Evolutionary conservation across 208 protist species (phyloP).

Genomic region (Balamuthia mandrillaris): DNA sequence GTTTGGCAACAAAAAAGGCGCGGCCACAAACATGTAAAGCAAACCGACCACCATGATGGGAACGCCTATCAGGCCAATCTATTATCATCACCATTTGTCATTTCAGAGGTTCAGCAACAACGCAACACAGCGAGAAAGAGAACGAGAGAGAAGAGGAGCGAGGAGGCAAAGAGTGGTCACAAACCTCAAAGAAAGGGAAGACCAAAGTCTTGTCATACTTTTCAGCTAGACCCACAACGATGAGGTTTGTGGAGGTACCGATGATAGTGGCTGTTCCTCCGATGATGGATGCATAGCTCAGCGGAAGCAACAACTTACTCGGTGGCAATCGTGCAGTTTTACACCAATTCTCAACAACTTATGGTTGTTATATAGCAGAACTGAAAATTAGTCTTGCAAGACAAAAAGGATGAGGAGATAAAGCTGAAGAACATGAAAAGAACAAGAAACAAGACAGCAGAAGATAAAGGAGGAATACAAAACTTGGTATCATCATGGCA

Average conservation of each 20-base stretch:
- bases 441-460: too few species aligned
- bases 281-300: slow-evolving; percentile 28
- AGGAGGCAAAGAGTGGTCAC: background rate
- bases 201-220: background rate
- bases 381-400: background rate
- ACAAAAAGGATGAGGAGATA: background rate
- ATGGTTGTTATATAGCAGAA: background rate
- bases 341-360: slow-evolving; percentile 32
- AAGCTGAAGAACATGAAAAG: too few species aligned
- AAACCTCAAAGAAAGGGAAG: slow-evolving; percentile 34
- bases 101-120: background rate
- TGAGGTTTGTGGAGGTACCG: slow-evolving; percentile 45
- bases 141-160: background rate
- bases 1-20: background rate
- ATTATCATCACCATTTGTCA: background rate
- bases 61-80: background rate
- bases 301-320: slow-evolving; percentile 33
- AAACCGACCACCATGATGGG: slow-evolving; percentile 17
- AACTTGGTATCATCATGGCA: slow-evolving; percentile 47
- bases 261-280: slow-evolving; percentile 40
- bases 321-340: background rate
- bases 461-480: too few species aligned
- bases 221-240: slow-evolving; percentile 17
- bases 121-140: background rate
- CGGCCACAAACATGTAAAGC: background rate